Evolutionary conservation across 2,329 filamentous ascomycete genomes (phyloP), one percentile per base, ranked within the genome.

Genomic region (Cladosporium sp.): DNA sequence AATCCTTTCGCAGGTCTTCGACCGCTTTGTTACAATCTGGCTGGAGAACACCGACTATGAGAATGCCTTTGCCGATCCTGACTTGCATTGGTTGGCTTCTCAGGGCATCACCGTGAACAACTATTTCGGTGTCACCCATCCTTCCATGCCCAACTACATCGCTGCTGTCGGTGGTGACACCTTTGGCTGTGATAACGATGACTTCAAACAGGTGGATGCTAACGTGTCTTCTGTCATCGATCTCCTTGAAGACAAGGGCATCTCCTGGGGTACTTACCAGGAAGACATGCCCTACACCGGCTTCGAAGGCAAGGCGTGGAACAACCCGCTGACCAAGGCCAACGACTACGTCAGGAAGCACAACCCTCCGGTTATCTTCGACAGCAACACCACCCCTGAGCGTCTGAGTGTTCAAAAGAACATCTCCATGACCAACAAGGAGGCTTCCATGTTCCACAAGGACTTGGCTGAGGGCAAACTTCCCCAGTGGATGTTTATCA

Each of bases 331-430:
- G 57, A 86, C 78, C 2, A 78, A 79, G 25, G 76, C 78, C 42
- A 86, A 90, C 60, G 81, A 85, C 70, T 93, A 93, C 64, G 86
- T 92, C 7, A 83, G 88, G 62, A 92, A 93, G 71, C 88, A 93
- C 72, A 89, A 91, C 63, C 76, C 72, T 38, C 70, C 62, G 13
- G 71, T 91, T 50, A 72, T 85, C 49, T 88, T 80, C 68, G 78
- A 89, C 64, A 80, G 78, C 30, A 77, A 83, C 51, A 72, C 75
- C 46, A 77, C 76, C 43, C 66, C 74, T 22, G 74, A 80, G 16
- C 82, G 86, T 20, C 72, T 87, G 1, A 75, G 78, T 5, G 76
- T 82, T 63, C 84, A 87, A 68, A 92, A 92, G 76, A 90, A 88
- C 69, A 72, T 88, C 52, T 83, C 75, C 43, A 63, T 76, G 58